Conservation (phyloP, 2,329 filamentous ascomycete species). For the Diplodia scrobiculata region DNA sequence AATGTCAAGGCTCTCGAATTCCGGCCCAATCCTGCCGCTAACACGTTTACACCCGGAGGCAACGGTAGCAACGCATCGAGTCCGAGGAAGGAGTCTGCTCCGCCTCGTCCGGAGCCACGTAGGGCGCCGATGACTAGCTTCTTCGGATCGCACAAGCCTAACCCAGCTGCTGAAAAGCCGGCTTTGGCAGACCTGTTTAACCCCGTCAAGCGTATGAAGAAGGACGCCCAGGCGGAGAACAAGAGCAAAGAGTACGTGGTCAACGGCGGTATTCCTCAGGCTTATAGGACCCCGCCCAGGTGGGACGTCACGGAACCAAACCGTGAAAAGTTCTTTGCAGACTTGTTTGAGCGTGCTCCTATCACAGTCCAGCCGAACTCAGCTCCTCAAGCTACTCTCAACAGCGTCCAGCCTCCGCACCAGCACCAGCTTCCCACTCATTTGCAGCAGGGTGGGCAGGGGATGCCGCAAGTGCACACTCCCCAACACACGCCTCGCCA, state of each 20-base stretch:
- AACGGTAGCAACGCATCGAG: conserved; percentile 68
- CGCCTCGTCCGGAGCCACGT: conserved; percentile 38
- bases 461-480: conserved; percentile 67
- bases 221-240: conserved; percentile 57
- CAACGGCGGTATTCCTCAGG: conserved; percentile 80
- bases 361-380: conserved; percentile 61
- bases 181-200: conserved; percentile 61
- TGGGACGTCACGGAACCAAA: conserved; percentile 76
- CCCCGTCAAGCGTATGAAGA: conserved; percentile 69
- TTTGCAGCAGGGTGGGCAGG: conserved; percentile 72
- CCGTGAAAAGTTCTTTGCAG: conserved; percentile 74
- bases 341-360: conserved; percentile 74
- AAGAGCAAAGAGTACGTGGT: conserved; percentile 65
- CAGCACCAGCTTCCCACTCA: conserved; percentile 83
- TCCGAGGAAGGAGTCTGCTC: conserved; percentile 59
- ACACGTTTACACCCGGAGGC: conserved; percentile 73
- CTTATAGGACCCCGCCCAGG: conserved; percentile 80
- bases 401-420: conserved; percentile 71
- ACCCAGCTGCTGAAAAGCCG: conserved; percentile 59
- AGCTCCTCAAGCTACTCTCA: conserved; percentile 61
- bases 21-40: conserved; percentile 78
- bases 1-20: conserved; percentile 73
- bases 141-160: conserved; percentile 72
- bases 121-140: conserved; percentile 51
- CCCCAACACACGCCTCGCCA: conserved; percentile 77